phyloP scores from a whole-genome alignment of 768 basidiomycete genomes.

The Myochromella boudieri region DNA sequence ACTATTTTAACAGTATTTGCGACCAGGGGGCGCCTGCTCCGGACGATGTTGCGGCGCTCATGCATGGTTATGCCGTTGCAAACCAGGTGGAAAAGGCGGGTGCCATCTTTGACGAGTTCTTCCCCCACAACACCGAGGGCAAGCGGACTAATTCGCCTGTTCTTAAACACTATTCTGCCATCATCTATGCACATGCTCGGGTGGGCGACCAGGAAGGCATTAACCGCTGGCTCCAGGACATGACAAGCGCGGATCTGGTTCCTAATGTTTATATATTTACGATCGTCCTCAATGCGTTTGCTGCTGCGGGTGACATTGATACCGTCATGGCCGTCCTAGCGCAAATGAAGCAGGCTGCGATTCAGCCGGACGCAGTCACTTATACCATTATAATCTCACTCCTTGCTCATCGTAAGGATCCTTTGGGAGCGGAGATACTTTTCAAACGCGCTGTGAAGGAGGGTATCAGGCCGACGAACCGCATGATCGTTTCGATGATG shows the following conservation, averaged over 20 bases:
- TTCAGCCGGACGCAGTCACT: conserved; percentile 46
- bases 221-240: conserved; percentile 52
- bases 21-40: conserved; percentile 24
- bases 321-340: conserved; percentile 49
- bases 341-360: conserved; percentile 56
- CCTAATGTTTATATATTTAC: conserved; percentile 62
- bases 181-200: conserved; percentile 55
- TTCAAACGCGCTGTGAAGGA: conserved; percentile 64
- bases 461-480: conserved; percentile 60
- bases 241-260: conserved; percentile 45
- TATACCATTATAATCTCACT: conserved; percentile 72
- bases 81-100: conserved; percentile 41
- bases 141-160: conserved; percentile 36
- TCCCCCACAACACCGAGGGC: conserved; percentile 36
- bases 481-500: conserved; percentile 73
- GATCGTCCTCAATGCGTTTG: conserved; percentile 59
- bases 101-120: conserved; percentile 55
- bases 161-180: conserved; percentile 51
- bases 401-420: conserved; percentile 62
- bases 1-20: conserved; percentile 38
- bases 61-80: conserved; percentile 55
- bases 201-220: conserved; percentile 43
- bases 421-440: conserved; percentile 61
- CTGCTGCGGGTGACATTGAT: conserved; percentile 52
- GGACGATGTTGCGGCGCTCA: conserved; percentile 40